phyloP scores from a whole-genome alignment of 441 rosid species.

The Theobroma grandiflorum region DNA sequence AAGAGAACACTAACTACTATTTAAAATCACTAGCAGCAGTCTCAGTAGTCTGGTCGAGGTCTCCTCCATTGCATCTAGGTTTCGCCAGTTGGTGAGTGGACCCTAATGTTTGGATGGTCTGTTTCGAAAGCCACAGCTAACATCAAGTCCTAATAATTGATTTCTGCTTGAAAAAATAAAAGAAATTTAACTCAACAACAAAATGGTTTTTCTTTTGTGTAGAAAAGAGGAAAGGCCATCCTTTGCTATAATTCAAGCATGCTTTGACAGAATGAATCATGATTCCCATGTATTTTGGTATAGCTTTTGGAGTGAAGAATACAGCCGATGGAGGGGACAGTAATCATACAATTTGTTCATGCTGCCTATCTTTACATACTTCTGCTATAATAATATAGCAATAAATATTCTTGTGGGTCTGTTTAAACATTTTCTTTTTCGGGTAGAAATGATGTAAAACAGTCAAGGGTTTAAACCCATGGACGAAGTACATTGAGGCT shows the following conservation, averaged over 20 bases:
- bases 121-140: neutral
- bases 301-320: neutral
- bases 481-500: no score
- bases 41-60: conserved; percentile 7
- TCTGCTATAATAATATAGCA: neutral
- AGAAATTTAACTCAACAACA: neutral
- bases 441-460: neutral
- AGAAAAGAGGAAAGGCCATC: neutral
- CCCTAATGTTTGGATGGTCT: neutral
- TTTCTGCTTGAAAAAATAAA: neutral
- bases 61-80: neutral
- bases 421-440: neutral
- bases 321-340: neutral
- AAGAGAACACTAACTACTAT: neutral
- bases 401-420: neutral
- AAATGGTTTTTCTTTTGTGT: no score
- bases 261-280: neutral
- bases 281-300: neutral
- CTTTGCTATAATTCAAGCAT: conserved; percentile 10
- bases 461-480: no score
- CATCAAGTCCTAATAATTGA: conserved; percentile 6
- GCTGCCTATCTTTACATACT: neutral
- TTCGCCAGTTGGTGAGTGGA: conserved; percentile 20
- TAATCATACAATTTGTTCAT: neutral
- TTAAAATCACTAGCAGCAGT: conserved; percentile 2